Evolutionary conservation across 106 monocot species (phyloP).

Genomic region (Dendrobium chrysotoxum): DNA sequence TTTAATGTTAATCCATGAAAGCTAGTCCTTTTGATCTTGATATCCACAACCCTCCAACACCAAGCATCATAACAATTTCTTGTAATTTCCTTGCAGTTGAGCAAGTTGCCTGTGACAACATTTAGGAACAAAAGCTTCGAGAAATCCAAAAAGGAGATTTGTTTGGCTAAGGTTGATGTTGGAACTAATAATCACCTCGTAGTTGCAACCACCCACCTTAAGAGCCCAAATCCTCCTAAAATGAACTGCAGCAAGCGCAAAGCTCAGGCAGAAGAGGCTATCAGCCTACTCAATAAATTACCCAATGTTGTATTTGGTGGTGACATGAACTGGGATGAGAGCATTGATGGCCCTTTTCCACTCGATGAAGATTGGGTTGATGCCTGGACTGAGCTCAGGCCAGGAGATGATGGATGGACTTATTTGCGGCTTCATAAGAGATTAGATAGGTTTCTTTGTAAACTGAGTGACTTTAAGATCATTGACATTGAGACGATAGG

Average conservation of each 20-base stretch:
- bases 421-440: constrained; percentile 60
- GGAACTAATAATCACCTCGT: constrained; percentile 16
- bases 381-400: constrained; percentile 38
- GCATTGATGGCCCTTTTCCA: constrained; percentile 56
- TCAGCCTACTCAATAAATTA: constrained; percentile 22
- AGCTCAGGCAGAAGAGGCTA: constrained; percentile 43
- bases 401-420: constrained; percentile 43
- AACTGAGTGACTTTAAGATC: constrained; percentile 50
- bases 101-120: constrained; percentile 44
- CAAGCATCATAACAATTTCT: too few relatives aligned
- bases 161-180: constrained; percentile 32
- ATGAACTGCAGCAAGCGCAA: constrained; percentile 52
- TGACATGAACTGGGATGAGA: constrained; percentile 89
- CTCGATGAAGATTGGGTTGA: constrained; percentile 46
- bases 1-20: too few relatives aligned
- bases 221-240: constrained; percentile 55
- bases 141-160: constrained; percentile 56
- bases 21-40: too few relatives aligned
- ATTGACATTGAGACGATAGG: constrained; percentile 69
- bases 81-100: constrained; percentile 37
- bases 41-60: too few relatives aligned
- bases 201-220: constrained; percentile 55
- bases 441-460: constrained; percentile 65
- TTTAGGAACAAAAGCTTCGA: constrained; percentile 32
- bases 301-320: constrained; percentile 57